A percentile compares a stretch with the other conserved stretches of the same genome.
These are phyloP conservation scores for Yarrowia keelungensis DNA, from an alignment of 805 yeast genomes.

Conservation along the genomic window DNA sequence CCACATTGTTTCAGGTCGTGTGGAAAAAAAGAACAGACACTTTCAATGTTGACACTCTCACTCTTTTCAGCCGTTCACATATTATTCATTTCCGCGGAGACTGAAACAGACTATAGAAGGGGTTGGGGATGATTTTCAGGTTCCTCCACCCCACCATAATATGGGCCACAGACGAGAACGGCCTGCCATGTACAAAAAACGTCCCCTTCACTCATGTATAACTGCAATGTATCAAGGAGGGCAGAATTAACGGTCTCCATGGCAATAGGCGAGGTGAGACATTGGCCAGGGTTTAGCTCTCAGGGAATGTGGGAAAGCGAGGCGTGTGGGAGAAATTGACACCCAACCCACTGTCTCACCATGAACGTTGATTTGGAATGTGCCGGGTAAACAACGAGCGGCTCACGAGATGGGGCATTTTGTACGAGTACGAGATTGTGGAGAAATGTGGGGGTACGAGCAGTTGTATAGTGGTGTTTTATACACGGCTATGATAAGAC, in stretches of 20 bases:
- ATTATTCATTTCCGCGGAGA: background rate
- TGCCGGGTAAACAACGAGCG: background rate
- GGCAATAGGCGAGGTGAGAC: slow-evolving; percentile 9
- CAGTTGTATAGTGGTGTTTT: too few species aligned
- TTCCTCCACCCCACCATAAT: background rate
- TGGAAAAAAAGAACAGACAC: too few species aligned
- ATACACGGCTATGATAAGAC: too few species aligned
- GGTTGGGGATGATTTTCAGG: too few species aligned
- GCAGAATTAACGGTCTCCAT: background rate
- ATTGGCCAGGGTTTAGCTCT: background rate
- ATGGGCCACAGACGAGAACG: background rate
- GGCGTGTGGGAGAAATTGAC: background rate
- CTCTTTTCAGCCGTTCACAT: background rate
- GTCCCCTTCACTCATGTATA: background rate
- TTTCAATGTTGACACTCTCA: too few species aligned
- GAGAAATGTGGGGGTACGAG: too few species aligned
- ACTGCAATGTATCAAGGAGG: background rate
- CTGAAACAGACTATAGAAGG: background rate
- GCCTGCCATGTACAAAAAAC: background rate
- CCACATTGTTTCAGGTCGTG: background rate
- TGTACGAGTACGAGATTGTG: too few species aligned
- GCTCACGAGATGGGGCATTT: too few species aligned
- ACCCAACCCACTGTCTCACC: background rate
- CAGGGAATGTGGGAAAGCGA: background rate
- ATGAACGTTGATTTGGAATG: slow-evolving; percentile 1